Evolutionary conservation across 306 rosid species (phyloP), one percentile per base, ranked within the genome.

Genomic region (Casuarina cunninghamiana): DNA sequence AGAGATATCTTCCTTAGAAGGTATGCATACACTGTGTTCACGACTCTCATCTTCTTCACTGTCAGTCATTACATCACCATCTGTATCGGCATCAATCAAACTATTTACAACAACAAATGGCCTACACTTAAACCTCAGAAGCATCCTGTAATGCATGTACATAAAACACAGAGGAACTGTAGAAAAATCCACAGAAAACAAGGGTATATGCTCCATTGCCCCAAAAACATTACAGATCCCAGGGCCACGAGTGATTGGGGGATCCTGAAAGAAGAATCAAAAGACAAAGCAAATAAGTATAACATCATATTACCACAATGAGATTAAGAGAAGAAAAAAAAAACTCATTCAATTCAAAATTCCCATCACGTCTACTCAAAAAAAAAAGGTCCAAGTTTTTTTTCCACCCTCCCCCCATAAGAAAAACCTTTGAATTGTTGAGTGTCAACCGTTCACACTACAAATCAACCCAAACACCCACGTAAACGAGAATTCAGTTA

Each of bases 111-210:
- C 67, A 50, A 60, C 53, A 73, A 45, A 32, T 43, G 85, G 82
- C 78, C 60, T 83, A 60, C 69, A 71, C 55, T 68, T 38, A 38
- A 71, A 84, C 82, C 84, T 88, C 16, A 82, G 77, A 73, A 76
- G 62, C 78, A 88, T 71, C 38, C 50, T 32, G 63, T 79, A 81
- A 67, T 87, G 90, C 87, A 90, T 77, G 75, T 43, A n/a, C 82
- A 75, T 74, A 71, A 89, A 94, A 81, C 83, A 86, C 17, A 43
- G 69, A 75, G 97, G 98, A 83, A 89, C 61, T 6, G 97, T 94
- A 53, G 98, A 86, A 81, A 89, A 91, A 81, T 91, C 91, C 51
- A 94, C 81, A 72, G 78, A 80, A 77, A 94, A 90, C 82, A 89
- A 61, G 12, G 96, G 93, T 55, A 75, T 50, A n/a, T 54, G 79